These are phyloP conservation scores for Trichoderma harzianum DNA, from an alignment of 2,329 filamentous ascomycete species.

Conservation along the genomic window DNA sequence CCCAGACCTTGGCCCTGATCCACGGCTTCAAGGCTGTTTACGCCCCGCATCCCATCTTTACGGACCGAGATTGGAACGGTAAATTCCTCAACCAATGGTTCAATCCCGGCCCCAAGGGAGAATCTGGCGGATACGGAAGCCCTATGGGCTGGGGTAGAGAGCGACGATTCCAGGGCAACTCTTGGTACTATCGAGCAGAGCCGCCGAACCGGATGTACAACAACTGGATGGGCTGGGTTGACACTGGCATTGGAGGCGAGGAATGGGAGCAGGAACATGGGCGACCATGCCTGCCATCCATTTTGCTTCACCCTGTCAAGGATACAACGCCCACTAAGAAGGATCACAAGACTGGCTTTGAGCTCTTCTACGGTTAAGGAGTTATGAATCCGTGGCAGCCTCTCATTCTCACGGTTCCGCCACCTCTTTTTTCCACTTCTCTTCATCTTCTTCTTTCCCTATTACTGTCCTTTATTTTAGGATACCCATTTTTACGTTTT, in stretches of 20 bases:
- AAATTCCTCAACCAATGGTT: slow-evolving; percentile 55
- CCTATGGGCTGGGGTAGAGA: slow-evolving; percentile 60
- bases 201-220: slow-evolving; percentile 58
- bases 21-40: slow-evolving; percentile 78
- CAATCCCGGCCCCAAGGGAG: slow-evolving; percentile 55
- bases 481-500: slow-evolving; percentile 16
- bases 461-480: slow-evolving; percentile 9
- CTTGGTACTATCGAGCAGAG: slow-evolving; percentile 59
- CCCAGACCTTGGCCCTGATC: slow-evolving; percentile 67
- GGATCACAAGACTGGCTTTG: slow-evolving; percentile 39
- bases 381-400: neutral
- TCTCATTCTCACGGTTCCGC: neutral
- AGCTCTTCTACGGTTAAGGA: slow-evolving; percentile 36
- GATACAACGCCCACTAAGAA: slow-evolving; percentile 50
- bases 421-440: neutral
- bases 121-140: slow-evolving; percentile 52
- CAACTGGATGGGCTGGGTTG: slow-evolving; percentile 61
- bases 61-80: slow-evolving; percentile 68
- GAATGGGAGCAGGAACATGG: slow-evolving; percentile 56
- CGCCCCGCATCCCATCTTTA: slow-evolving; percentile 74
- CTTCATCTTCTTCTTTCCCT: neutral
- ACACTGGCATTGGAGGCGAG: slow-evolving; percentile 51
- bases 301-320: slow-evolving; percentile 60
- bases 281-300: slow-evolving; percentile 55
- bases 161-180: slow-evolving; percentile 54